A percentile compares a stretch with the other conserved stretches of the same genome.
phyloP scores from a whole-genome alignment of 139 green algal genomes.

The Chlamydomonas sp. region DNA sequence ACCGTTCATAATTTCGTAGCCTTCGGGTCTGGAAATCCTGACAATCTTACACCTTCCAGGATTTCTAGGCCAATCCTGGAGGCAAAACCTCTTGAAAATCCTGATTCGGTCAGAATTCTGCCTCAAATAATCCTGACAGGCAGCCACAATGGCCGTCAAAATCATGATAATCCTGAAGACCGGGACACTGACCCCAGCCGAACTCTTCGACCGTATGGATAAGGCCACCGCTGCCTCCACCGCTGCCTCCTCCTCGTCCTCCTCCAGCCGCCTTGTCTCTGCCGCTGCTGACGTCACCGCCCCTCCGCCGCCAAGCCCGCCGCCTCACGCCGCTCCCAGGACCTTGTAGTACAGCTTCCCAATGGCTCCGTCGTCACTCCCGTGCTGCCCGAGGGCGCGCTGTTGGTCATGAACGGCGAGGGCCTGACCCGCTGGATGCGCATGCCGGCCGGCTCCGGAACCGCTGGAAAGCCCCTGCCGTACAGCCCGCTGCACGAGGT shows the following conservation, averaged over 20 bases:
- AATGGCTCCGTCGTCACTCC: neutral
- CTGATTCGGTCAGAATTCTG: no score
- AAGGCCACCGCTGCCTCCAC: neutral
- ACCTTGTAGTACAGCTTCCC: neutral
- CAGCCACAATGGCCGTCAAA: no score
- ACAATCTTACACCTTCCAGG: no score
- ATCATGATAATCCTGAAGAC: no score
- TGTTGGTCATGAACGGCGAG: slow-evolving; percentile 55
- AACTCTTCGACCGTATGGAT: neutral
- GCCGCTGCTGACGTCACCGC: neutral
- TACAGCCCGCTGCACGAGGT: slow-evolving; percentile 41
- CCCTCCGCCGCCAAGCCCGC: neutral
- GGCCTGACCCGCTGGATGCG: slow-evolving; percentile 31
- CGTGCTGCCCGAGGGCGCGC: neutral
- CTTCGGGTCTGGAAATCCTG: no score
- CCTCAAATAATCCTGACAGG: no score
- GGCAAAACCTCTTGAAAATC: no score
- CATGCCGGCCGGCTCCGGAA: neutral
- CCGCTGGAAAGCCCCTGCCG: neutral
- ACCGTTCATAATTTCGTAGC: no score
- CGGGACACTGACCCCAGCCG: slow-evolving; percentile 40
- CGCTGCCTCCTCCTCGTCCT: neutral
- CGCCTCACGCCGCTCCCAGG: neutral
- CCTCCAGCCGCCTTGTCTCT: neutral
- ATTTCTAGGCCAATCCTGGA: no score